A percentile compares a stretch with the other conserved stretches of the same genome.
These are phyloP conservation scores for Wickerhamiella alocasiicola DNA, from an alignment of 805 yeast species.

Conservation along the genomic window DNA sequence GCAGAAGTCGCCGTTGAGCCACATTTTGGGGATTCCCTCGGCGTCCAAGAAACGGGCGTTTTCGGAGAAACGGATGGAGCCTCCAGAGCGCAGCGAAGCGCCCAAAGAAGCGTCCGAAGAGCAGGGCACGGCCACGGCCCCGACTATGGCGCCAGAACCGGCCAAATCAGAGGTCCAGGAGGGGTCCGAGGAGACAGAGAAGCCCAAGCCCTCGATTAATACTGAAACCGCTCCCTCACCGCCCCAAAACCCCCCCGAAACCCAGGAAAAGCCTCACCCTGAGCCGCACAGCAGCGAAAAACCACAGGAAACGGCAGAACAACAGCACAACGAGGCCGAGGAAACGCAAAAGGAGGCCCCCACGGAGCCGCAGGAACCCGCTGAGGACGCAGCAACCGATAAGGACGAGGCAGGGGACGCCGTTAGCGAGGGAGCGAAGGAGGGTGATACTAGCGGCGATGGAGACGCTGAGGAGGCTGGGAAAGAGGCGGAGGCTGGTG, in stretches of 20 bases:
- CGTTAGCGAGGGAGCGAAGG: not conserved
- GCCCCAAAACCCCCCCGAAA: not conserved
- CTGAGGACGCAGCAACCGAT: too few relatives aligned
- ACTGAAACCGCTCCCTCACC: not conserved
- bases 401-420: not conserved
- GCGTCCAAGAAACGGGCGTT: slow-evolving; percentile 1
- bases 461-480: not conserved
- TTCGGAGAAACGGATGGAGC: not conserved
- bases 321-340: not conserved
- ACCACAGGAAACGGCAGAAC: not conserved
- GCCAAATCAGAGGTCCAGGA: not conserved
- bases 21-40: not conserved
- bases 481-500: not conserved
- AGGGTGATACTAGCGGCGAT: not conserved
- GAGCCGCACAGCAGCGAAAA: not conserved
- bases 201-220: not conserved
- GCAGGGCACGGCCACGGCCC: not conserved
- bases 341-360: not conserved
- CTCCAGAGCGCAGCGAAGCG: not conserved
- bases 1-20: slow-evolving; percentile 7
- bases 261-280: not conserved
- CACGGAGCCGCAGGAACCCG: too few relatives aligned
- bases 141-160: not conserved
- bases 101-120: not conserved
- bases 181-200: not conserved